Evolutionary conservation across 2,329 filamentous ascomycete species (phyloP).

Genomic region (Claviceps monticola): DNA sequence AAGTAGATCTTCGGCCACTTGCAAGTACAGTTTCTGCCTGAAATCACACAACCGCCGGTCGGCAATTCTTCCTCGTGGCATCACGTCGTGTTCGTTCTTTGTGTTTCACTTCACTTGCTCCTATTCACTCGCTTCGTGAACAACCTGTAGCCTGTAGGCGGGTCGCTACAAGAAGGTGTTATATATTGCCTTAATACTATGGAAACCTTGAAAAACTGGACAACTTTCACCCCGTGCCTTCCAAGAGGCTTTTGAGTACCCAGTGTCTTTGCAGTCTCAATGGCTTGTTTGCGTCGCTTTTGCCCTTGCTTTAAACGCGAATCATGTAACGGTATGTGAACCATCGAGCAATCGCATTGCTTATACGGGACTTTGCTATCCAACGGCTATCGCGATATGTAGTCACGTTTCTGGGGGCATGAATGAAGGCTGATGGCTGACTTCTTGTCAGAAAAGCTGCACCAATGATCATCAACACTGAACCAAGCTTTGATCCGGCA

Average conservation of each 20-base stretch:
- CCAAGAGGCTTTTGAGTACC: slow-evolving; percentile 24
- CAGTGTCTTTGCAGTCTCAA: slow-evolving; percentile 32
- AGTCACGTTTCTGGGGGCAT: not conserved
- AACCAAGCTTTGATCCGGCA: slow-evolving; percentile 15
- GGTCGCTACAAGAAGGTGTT: not conserved
- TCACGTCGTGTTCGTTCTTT: slow-evolving; percentile 7
- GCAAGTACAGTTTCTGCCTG: not conserved
- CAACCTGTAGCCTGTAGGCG: slow-evolving; percentile 5
- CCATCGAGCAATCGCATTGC: slow-evolving; percentile 4
- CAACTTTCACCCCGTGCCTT: slow-evolving; percentile 24
- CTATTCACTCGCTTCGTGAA: not conserved
- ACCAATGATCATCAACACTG: slow-evolving; percentile 15
- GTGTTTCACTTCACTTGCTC: slow-evolving; percentile 4
- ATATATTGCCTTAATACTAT: slow-evolving; percentile 21
- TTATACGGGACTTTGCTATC: not conserved
- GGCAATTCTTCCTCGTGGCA: not conserved
- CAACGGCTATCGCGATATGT: not conserved
- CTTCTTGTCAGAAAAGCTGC: slow-evolving; percentile 11
- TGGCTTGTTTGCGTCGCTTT: slow-evolving; percentile 30
- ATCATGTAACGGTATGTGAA: slow-evolving; percentile 24
- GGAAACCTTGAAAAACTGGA: slow-evolving; percentile 8
- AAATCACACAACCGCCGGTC: slow-evolving; percentile 9
- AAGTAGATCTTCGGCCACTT: not conserved
- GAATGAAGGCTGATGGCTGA: not conserved
- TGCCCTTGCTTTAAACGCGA: slow-evolving; percentile 25